Base-by-base conservation (phyloP, 2,329 filamentous ascomycete genomes). In the Botrytis byssoidea region DNA sequence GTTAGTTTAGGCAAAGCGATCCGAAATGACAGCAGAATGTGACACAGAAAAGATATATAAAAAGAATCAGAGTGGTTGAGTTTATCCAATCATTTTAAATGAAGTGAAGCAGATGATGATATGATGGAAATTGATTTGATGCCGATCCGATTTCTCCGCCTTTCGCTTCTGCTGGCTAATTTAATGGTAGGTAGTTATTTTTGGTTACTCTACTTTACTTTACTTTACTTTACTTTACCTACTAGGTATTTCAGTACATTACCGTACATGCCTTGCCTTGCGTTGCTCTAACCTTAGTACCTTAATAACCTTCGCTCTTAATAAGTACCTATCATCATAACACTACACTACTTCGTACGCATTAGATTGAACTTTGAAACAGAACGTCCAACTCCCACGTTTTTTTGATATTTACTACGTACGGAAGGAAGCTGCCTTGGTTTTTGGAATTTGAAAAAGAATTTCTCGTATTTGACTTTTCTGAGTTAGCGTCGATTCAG, bases 71-170 rank as follows among this genome's bases (percentile, higher is more conserved):
- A 57, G 12, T 46, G 44, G 51, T 29, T 57, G n/a, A 29, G 48
- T 12, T 67, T 9, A 16, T 37, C 61, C 70, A 67, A 72, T 72
- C 70, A 67, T 44, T 42, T 16, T 22, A 42, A 61, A 20, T 29
- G 57, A 67, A 57, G 48, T 29, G 37, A 57, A 16, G 42, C 32
- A 67, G 29, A 51, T 64, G 55, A 64, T 71, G 69, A 64, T 64
- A 71, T 64, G 69, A 57, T 29, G 51, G 51, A 57, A 57, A 57
- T 57, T 57, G 51, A 29, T 57, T 57, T 57, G n/a, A 55, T 71
- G 59, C 69, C 69, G 69, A 71, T 57, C 51, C 51, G 51, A 57
- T 57, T 57, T 57, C 51, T 57, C 51, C 51, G 51, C 51, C 51
- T 57, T 57, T 57, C n/a, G 51, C 59, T 37, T 61, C 59, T 63